Base-by-base conservation (phyloP, 73 alveolate genomes). In the Paramecium octaurelia region DNA sequence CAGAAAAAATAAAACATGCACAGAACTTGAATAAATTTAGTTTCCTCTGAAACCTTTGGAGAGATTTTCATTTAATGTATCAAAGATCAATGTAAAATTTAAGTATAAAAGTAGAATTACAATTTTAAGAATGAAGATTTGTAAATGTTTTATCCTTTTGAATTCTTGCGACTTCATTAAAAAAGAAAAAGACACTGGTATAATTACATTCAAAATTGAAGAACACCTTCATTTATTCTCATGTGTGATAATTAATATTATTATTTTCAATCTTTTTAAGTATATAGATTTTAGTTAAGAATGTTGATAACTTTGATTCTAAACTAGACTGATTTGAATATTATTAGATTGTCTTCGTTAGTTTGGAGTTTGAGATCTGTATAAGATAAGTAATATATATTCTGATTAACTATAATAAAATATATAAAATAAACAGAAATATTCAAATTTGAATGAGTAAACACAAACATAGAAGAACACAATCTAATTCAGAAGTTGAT, bases 401-500 rank as follows among this genome's bases (percentile, higher is more conserved):
- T 54, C 34, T 54, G 69, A 18, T 54, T 54, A 54, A 54, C 69
- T 54, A 54, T 54, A 54, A 54, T 54, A 54, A 54, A 54, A 54
- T 54, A 54, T 64, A 64, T 64, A 31, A 64, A 64, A 31, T 31
- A 64, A 64, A 64, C 84, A 64, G 84, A 64, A 64, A 64, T 64
- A 64, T 64, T 64, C 84, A 64, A 64, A 64, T 64, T 64, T 64
- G 84, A 64, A 64, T 64, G 84, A 64, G 84, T 24, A 64, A 64
- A 7, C 84, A 64, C 9, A 75, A 75, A 6, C 88, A 75, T 75
- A 75, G 88, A 42, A 75, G 88, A 75, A 75, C 88, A 1, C n/a
- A 75, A 75, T 75, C 88, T 42, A 75, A 75, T 75, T 75, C 88
- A 10, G 88, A 75, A 38, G 88, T 75, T 35, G 88, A 75, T 75